Conservation (phyloP, 441 rosid genomes). For the Aquilaria agallochum region DNA sequence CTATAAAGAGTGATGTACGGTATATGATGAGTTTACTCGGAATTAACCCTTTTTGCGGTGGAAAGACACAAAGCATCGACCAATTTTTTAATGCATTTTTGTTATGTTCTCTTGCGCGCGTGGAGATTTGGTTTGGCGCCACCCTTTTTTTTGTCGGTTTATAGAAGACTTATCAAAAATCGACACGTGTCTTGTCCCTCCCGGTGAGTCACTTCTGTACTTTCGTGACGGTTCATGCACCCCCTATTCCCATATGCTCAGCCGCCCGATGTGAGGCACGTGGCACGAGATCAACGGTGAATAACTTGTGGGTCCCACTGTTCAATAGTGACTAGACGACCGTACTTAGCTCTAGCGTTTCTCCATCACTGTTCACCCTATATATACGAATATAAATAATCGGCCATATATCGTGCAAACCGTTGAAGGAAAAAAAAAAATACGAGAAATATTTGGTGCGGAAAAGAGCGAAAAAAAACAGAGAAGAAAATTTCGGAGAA, state of each 20-base stretch:
- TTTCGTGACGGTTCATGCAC: conserved; percentile 47
- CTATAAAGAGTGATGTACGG: too few relatives aligned
- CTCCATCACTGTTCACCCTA: background rate
- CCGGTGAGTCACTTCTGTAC: conserved; percentile 19
- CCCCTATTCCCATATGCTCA: conserved; percentile 33
- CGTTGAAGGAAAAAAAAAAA: background rate
- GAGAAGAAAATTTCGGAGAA: background rate
- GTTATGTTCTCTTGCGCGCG: background rate
- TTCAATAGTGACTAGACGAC: conserved; percentile 43
- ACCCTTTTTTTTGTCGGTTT: background rate
- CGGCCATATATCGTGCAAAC: too few relatives aligned
- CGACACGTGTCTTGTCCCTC: conserved; percentile 30
- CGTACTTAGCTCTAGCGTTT: conserved; percentile 49
- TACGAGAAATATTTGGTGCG: too few relatives aligned
- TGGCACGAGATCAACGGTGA: conserved; percentile 27
- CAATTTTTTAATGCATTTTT: background rate
- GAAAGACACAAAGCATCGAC: background rate
- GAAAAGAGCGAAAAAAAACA: background rate
- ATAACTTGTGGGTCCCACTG: conserved; percentile 26
- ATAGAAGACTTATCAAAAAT: conserved; percentile 6
- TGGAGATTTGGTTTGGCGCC: background rate
- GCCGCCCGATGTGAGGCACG: conserved; percentile 32
- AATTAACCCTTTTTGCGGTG: too few relatives aligned
- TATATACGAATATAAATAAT: conserved; percentile 19
- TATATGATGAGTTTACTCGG: too few relatives aligned